phyloP scores from a whole-genome alignment of 2,329 filamentous ascomycete genomes.

The Fusarium irregulare region DNA sequence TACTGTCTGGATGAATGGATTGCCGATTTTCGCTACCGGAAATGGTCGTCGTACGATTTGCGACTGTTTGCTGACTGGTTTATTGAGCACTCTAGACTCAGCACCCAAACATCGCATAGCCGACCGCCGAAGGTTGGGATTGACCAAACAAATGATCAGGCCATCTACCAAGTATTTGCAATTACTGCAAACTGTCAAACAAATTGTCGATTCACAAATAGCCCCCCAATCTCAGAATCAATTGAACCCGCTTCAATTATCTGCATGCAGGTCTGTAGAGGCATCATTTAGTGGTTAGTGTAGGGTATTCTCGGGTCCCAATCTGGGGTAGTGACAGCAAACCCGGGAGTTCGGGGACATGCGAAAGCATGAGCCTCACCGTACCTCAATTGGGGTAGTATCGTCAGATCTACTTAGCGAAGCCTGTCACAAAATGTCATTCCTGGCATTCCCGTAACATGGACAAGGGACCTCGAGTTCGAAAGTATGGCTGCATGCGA shows the following conservation, averaged over 20 bases:
- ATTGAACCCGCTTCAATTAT: neutral
- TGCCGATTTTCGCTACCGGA: conserved; percentile 26
- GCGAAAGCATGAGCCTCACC: neutral
- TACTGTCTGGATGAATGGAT: conserved; percentile 21
- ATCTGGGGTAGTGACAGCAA: neutral
- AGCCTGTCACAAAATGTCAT: neutral
- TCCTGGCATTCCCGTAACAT: neutral
- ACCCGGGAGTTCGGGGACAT: neutral
- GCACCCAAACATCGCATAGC: neutral
- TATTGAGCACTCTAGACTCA: rapidly evolving
- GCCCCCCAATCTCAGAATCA: neutral
- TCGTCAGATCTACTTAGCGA: neutral
- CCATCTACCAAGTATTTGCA: too few relatives aligned
- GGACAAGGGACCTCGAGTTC: neutral
- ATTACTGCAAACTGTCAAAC: neutral
- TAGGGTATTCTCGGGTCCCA: neutral
- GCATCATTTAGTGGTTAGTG: neutral
- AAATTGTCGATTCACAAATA: rapidly evolving
- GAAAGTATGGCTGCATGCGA: neutral
- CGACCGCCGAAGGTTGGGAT: neutral
- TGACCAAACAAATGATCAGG: rapidly evolving
- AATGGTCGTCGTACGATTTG: conserved; percentile 24
- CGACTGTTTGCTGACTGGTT: neutral
- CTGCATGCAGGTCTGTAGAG: neutral
- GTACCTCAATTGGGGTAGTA: neutral